A percentile compares a stretch with the other conserved stretches of the same genome.
phyloP scores from a whole-genome alignment of 371 early-diverging fungal genomes.

The Umbelopsis sp. region DNA sequence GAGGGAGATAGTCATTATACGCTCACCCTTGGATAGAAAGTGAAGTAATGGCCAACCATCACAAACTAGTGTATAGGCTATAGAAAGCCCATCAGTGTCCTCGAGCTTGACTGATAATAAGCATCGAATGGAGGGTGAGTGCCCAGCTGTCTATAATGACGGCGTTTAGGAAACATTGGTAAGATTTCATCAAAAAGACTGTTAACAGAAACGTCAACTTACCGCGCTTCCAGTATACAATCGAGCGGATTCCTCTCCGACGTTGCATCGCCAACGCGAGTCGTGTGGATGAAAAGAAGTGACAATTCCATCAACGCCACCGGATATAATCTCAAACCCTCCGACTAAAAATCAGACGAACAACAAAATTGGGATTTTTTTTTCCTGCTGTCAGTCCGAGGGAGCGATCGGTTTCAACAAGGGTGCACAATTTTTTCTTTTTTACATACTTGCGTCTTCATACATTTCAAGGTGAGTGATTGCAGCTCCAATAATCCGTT shows the following conservation, averaged over 20 bases:
- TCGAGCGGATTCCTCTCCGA: slow-evolving; percentile 43
- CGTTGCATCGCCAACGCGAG: slow-evolving; percentile 45
- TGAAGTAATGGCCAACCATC: slow-evolving; percentile 50
- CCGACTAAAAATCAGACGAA: slow-evolving; percentile 29
- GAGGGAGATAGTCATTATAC: slow-evolving; percentile 30
- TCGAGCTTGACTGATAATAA: slow-evolving; percentile 37
- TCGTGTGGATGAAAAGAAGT: slow-evolving; percentile 51
- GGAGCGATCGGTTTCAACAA: slow-evolving; percentile 2
- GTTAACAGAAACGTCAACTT: background rate
- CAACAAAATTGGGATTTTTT: background rate
- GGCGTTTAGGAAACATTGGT: background rate
- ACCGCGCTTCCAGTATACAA: slow-evolving; percentile 31
- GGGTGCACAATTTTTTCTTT: background rate
- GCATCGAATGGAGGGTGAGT: slow-evolving; percentile 41
- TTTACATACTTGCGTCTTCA: slow-evolving; percentile 34
- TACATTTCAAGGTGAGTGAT: slow-evolving; percentile 43
- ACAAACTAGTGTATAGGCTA: slow-evolving; percentile 45
- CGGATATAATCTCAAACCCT: slow-evolving; percentile 51
- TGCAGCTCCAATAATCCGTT: slow-evolving; percentile 40
- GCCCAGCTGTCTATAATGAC: slow-evolving; percentile 30
- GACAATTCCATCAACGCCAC: slow-evolving; percentile 44
- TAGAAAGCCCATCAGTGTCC: slow-evolving; percentile 39
- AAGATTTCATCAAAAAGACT: background rate
- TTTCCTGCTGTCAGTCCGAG: too few relatives aligned
- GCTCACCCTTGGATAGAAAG: slow-evolving; percentile 40